These are phyloP conservation scores for Tetracladium setigerum DNA, from an alignment of 495 filamentous ascomycete genomes.

Conservation along the genomic window DNA sequence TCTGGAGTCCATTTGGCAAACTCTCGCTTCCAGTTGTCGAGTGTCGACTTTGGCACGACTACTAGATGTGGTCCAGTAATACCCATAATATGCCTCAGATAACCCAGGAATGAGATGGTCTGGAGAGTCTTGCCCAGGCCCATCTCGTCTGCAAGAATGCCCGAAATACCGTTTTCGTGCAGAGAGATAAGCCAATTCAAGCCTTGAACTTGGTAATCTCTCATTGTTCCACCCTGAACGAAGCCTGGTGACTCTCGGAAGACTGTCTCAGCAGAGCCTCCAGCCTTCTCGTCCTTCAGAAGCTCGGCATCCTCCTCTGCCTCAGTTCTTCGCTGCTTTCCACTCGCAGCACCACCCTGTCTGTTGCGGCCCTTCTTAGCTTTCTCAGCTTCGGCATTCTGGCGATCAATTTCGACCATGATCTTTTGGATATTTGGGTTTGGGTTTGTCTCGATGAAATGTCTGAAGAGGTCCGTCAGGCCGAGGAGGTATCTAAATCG, in stretches of 20 bases:
- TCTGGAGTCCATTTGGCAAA: conserved; percentile 93
- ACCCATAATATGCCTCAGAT: conserved; percentile 80
- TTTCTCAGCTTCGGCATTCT: conserved; percentile 71
- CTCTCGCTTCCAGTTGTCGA: conserved; percentile 98
- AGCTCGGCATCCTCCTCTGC: conserved; percentile 97
- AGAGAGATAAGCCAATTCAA: conserved; percentile 98
- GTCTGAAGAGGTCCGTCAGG: conserved; percentile 93
- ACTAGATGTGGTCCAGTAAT: conserved; percentile 92
- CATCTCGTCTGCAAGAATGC: conserved; percentile 97
- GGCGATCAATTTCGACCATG: conserved; percentile 85
- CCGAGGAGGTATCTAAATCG: conserved; percentile 94
- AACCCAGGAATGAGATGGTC: conserved; percentile 84
- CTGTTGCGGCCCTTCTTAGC: conserved; percentile 66
- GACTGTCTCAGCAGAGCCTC: conserved; percentile 75
- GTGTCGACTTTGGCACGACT: conserved; percentile 90
- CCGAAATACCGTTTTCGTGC: conserved; percentile 97
- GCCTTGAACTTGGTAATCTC: conserved; percentile 92
- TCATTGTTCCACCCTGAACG: conserved; percentile 79
- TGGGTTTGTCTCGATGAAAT: conserved; percentile 97
- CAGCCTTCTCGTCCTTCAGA: conserved; percentile 81
- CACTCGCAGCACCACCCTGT: conserved; percentile 75
- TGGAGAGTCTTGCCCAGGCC: conserved; percentile 91
- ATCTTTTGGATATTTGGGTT: conserved; percentile 87
- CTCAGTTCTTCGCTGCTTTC: conserved; percentile 80
- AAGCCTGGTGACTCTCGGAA: conserved; percentile 90